Evolutionary conservation across 2,329 filamentous ascomycete species (phyloP).

Genomic region (Paracoccidioides lutzii): DNA sequence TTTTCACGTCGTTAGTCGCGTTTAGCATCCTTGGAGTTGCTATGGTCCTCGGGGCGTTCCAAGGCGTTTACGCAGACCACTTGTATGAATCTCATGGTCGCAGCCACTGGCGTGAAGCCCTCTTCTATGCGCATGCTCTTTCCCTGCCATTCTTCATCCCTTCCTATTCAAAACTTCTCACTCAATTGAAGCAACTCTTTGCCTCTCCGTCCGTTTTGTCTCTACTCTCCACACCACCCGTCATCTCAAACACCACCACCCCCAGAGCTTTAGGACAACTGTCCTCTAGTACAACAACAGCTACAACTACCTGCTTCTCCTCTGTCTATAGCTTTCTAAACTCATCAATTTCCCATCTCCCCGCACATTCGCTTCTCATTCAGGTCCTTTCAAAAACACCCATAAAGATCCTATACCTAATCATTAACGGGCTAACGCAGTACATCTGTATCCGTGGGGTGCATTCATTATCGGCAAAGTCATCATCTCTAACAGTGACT

Average conservation of each 20-base stretch:
- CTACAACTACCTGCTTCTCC: background rate
- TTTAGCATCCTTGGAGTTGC: conserved; percentile 74
- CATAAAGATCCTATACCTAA: conserved; percentile 26
- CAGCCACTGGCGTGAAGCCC: conserved; percentile 80
- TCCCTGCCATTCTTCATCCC: conserved; percentile 34
- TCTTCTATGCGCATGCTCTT: conserved; percentile 71
- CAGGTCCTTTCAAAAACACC: conserved; percentile 20
- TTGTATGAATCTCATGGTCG: conserved; percentile 73
- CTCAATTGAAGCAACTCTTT: conserved; percentile 25
- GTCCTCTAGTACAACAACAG: background rate
- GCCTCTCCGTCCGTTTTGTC: conserved; percentile 23
- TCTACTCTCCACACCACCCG: conserved; percentile 7
- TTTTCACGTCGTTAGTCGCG: conserved; percentile 43
- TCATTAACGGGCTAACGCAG: conserved; percentile 62
- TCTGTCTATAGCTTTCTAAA: conserved; percentile 48
- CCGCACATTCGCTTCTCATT: conserved; percentile 12
- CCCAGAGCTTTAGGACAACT: conserved; percentile 1
- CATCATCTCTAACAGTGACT: conserved; percentile 85
- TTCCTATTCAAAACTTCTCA: conserved; percentile 22
- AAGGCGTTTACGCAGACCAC: conserved; percentile 89
- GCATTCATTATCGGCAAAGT: conserved; percentile 78
- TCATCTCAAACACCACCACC: background rate
- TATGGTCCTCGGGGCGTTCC: conserved; percentile 79
- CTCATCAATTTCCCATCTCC: conserved; percentile 37
- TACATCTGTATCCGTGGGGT: conserved; percentile 92